Conservation (phyloP, 345 rosid genomes). For the Citrus reticulata region DNA sequence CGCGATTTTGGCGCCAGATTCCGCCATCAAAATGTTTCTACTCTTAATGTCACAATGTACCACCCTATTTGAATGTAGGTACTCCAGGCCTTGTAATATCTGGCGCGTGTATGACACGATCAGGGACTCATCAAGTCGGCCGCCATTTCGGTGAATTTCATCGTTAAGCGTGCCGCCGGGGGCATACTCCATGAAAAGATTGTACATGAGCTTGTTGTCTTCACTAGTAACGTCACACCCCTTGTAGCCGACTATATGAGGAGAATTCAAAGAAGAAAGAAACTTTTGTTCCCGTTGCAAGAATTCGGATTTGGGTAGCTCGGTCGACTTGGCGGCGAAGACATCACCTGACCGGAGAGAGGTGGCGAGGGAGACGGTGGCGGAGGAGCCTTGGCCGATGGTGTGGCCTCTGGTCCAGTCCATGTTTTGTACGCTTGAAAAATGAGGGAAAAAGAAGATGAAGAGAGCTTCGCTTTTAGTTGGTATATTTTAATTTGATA, state of each 20-base stretch:
- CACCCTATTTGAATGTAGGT: slow-evolving; percentile 51
- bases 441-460: neutral
- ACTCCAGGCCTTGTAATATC: slow-evolving; percentile 52
- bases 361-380: slow-evolving; percentile 63
- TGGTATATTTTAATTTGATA: slow-evolving; percentile 4
- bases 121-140: slow-evolving; percentile 33
- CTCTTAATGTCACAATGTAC: slow-evolving; percentile 83
- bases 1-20: slow-evolving; percentile 49
- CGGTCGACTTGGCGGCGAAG: slow-evolving; percentile 65
- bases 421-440: slow-evolving; percentile 21
- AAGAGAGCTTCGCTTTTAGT: neutral
- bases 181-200: slow-evolving; percentile 64
- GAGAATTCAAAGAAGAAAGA: slow-evolving; percentile 47
- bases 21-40: slow-evolving; percentile 51
- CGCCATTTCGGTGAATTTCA: slow-evolving; percentile 31
- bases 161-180: slow-evolving; percentile 52
- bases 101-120: slow-evolving; percentile 48
- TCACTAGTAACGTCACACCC: slow-evolving; percentile 49
- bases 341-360: slow-evolving; percentile 28
- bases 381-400: slow-evolving; percentile 73
- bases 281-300: slow-evolving; percentile 54
- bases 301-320: slow-evolving; percentile 39
- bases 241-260: slow-evolving; percentile 50
- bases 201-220: slow-evolving; percentile 36
- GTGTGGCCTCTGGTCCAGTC: slow-evolving; percentile 66